Evolutionary conservation across 495 filamentous ascomycete genomes (phyloP).

Genomic region (Tuber umbilicatum): DNA sequence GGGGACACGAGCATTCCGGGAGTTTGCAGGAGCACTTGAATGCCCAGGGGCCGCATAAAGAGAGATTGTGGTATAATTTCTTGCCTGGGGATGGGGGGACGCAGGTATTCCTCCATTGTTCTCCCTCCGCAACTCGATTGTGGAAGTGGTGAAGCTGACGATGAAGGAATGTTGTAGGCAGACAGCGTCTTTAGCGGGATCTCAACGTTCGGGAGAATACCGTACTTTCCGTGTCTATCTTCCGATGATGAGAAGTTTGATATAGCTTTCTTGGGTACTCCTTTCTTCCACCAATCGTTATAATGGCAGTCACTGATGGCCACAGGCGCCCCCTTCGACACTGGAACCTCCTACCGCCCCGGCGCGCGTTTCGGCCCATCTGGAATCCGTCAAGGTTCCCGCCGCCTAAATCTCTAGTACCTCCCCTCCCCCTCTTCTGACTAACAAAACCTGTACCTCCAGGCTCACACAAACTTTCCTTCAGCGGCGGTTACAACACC

Average conservation of each 20-base stretch:
- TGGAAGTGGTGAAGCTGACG: constrained; percentile 6
- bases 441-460: constrained; percentile 6
- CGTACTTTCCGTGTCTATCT: constrained; percentile 70
- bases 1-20: constrained; percentile 29
- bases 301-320: background rate
- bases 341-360: constrained; percentile 68
- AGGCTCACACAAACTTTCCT: constrained; percentile 21
- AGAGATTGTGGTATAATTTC: constrained; percentile 52
- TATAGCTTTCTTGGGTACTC: constrained; percentile 68
- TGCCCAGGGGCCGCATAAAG: constrained; percentile 46
- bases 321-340: constrained; percentile 50
- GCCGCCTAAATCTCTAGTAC: constrained; percentile 44
- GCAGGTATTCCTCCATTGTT: constrained; percentile 43
- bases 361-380: constrained; percentile 78
- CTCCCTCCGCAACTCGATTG: background rate
- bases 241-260: constrained; percentile 65
- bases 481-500: constrained; percentile 45
- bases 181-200: constrained; percentile 68
- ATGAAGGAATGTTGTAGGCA: constrained; percentile 46
- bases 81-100: constrained; percentile 55
- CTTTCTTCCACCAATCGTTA: background rate
- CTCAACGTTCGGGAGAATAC: constrained; percentile 68
- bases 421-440: background rate
- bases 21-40: constrained; percentile 25
- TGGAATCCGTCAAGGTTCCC: constrained; percentile 71